Percentiles rank a stretch among this genome's conserved stretches.
Conservation (phyloP, 371 early-diverging fungal species). For the Mortierella sp. region DNA sequence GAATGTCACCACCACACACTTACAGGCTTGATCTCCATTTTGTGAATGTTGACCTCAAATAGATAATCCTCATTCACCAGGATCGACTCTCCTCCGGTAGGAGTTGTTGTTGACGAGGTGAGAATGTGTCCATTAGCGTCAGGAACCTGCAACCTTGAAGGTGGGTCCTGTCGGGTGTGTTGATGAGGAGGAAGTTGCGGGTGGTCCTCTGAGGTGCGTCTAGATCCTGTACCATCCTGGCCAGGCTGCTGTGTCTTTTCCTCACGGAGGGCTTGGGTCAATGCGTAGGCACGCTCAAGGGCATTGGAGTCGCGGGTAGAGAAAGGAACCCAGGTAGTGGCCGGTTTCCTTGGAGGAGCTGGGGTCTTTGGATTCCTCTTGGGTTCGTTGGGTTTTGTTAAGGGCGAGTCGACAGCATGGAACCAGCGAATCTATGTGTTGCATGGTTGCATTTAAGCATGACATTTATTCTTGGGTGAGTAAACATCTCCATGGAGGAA, state of each 20-base stretch:
- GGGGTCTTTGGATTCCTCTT: slow-evolving; percentile 38
- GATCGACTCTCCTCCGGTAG: slow-evolving; percentile 29
- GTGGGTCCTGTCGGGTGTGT: slow-evolving; percentile 9
- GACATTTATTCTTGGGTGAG: not conserved
- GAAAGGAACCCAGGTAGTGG: slow-evolving; percentile 73
- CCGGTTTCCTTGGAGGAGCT: slow-evolving; percentile 38
- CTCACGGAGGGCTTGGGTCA: slow-evolving; percentile 30
- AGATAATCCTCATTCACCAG: slow-evolving; percentile 84
- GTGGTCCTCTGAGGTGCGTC: slow-evolving; percentile 5
- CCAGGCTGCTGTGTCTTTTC: slow-evolving; percentile 13
- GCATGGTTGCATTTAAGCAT: not conserved
- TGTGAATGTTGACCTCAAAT: slow-evolving; percentile 83
- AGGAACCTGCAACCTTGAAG: slow-evolving; percentile 23
- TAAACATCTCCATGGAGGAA: not conserved
- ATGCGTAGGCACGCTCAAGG: slow-evolving; percentile 67
- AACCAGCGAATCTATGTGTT: slow-evolving; percentile 54
- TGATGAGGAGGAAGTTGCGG: not conserved
- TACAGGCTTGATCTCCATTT: slow-evolving; percentile 78
- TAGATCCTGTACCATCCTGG: not conserved
- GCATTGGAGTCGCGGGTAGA: slow-evolving; percentile 71
- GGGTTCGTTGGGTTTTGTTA: slow-evolving; percentile 50
- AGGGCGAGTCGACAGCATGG: slow-evolving; percentile 53
- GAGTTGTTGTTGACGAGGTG: not conserved
- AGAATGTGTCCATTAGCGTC: not conserved
- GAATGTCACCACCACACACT: not conserved